These are phyloP conservation scores for Purshia tridentata DNA, from an alignment of 306 rosid species.

Conservation along the genomic window DNA sequence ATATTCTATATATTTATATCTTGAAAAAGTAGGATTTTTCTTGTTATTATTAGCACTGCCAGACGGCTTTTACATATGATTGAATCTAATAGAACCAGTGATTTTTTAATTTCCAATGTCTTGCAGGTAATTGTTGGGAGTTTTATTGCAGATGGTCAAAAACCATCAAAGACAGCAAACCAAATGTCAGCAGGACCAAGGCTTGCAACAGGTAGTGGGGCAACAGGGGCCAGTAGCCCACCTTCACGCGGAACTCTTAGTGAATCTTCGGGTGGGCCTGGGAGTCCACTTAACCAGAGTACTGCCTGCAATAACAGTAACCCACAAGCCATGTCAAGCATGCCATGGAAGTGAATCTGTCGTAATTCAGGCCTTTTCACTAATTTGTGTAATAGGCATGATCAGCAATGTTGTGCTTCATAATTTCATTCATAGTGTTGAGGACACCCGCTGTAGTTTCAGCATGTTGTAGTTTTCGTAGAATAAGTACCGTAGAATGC, in stretches of 20 bases:
- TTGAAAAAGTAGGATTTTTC: constrained; percentile 10
- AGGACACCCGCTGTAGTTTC: constrained; percentile 31
- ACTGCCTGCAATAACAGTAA: constrained; percentile 49
- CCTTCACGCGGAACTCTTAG: constrained; percentile 43
- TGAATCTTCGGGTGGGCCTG: constrained; percentile 49
- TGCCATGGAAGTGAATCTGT: constrained; percentile 58
- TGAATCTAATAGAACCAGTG: background rate
- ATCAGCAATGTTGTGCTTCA: constrained; percentile 17
- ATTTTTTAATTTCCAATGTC: background rate
- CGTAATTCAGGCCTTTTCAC: constrained; percentile 7
- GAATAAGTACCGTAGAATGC: constrained; percentile 23
- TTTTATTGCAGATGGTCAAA: constrained; percentile 44
- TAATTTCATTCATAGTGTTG: background rate
- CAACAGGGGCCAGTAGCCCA: constrained; percentile 45
- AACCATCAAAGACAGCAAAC: constrained; percentile 37
- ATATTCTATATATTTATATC: too few relatives aligned
- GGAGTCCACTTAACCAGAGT: constrained; percentile 45
- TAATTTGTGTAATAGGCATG: constrained; percentile 31
- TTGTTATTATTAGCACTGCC: too few relatives aligned
- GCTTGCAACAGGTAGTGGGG: constrained; percentile 22
- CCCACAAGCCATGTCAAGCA: constrained; percentile 46
- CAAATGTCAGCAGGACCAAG: constrained; percentile 26
- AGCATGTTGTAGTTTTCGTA: constrained; percentile 27
- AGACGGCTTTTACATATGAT: background rate
- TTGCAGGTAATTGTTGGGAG: constrained; percentile 66